A percentile compares a stretch with the other conserved stretches of the same genome.
phyloP scores from a whole-genome alignment of 108 stramenopile species.

The Cyclostephanos tholiformis region DNA sequence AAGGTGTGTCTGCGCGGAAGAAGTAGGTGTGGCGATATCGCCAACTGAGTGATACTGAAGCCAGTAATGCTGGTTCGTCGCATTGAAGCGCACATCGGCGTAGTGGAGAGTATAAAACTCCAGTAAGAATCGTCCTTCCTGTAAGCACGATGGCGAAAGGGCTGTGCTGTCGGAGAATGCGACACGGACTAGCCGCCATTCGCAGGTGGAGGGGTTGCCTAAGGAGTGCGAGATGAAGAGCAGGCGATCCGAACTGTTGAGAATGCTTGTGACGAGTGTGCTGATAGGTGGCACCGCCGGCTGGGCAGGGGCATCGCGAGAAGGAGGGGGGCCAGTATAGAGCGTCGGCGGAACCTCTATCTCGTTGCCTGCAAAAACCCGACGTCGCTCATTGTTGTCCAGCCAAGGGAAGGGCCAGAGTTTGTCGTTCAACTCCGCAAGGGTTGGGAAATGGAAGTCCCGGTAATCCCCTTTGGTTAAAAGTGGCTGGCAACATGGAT shows the following conservation, averaged over 20 bases:
- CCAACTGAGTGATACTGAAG: too few species aligned
- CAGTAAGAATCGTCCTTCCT: not conserved
- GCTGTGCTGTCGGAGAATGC: not conserved
- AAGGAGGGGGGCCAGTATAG: not conserved
- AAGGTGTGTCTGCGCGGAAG: not conserved
- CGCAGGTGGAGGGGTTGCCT: not conserved
- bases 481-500: not conserved
- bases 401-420: not conserved
- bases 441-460: not conserved
- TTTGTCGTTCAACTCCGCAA: not conserved
- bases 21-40: too few species aligned
- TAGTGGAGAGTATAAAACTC: slow-evolving; percentile 14
- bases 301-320: too few species aligned
- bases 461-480: not conserved
- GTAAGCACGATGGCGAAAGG: not conserved
- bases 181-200: not conserved
- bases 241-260: not conserved
- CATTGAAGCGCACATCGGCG: slow-evolving; percentile 7
- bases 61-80: slow-evolving; percentile 21
- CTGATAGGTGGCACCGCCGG: not conserved
- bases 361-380: not conserved
- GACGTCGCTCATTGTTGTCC: not conserved
- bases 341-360: not conserved
- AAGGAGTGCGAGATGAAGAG: not conserved
- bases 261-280: too few species aligned